Base-by-base conservation (phyloP, 441 rosid species). In the Bruguiera hainesii region DNA sequence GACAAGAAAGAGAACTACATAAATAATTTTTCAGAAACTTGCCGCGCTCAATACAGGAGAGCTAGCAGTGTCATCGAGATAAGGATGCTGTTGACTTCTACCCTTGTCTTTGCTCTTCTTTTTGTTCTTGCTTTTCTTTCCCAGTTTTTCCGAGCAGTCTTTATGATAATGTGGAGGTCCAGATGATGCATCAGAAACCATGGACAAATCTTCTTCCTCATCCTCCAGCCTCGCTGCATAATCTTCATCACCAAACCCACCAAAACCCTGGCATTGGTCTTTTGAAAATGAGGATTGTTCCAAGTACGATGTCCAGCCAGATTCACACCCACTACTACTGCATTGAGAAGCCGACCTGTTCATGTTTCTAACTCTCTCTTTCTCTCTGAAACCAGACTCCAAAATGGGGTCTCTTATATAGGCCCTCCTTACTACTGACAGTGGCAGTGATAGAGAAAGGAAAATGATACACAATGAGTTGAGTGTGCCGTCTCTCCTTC, bases 231-330 rank as follows among this genome's bases (percentile, higher is more conserved):
- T 61, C 15, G 19, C 66, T 20, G 63, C 75, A 56, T 37, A 49
- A 18, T 49, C 64, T n/a, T 56, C 73, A 65, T 66, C 69, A 61
- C 20, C 67, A 56, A 56, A 19, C 65, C 67, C 77, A 58, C 72
- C 70, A 53, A 57, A 71, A 19, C 62, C 63, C 59, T 73, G 71
- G 39, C 69, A 70, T 20, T 75, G 70, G 23, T 72, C 66, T 59
- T 65, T 70, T 7, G 87, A 76, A 64, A 60, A 26, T 63, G 83
- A 84, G 52, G 96, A 86, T 59, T 91, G 87, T 67, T 86, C 83
- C 33, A 91, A 82, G 83, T 91, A 91, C 65, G 66, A 48, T 51
- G 98, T 92, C 98, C 98, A 92, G 35, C 98, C 89, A 60, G 98
- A 92, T 66, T 92, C 91, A 55, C 95, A 88, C 6, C 82, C 95